Conservation (phyloP, 352 stramenopile species). For the Pythium rishiriense region DNA sequence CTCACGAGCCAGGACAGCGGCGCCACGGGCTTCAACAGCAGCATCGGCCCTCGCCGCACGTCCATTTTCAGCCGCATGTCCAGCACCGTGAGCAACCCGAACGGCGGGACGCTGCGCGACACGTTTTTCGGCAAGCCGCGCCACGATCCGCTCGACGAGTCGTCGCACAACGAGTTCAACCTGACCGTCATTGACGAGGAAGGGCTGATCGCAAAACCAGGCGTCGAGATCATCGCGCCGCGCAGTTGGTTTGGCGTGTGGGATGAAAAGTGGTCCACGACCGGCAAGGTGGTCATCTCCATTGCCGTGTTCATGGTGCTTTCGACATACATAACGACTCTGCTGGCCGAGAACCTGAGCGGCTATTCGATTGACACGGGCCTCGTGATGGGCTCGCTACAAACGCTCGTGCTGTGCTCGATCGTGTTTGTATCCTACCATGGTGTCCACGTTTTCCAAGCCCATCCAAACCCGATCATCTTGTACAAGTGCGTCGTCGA, state of each 20-base stretch:
- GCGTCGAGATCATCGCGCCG: slow-evolving; percentile 59
- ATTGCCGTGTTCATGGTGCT: slow-evolving; percentile 45
- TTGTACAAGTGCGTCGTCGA: slow-evolving; percentile 84
- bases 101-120: slow-evolving; percentile 40
- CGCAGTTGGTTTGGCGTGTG: slow-evolving; percentile 24
- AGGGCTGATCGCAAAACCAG: slow-evolving; percentile 57
- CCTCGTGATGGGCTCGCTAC: slow-evolving; percentile 71
- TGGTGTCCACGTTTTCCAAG: slow-evolving; percentile 72
- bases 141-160: slow-evolving; percentile 60
- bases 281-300: slow-evolving; percentile 44
- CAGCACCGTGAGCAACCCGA: slow-evolving; percentile 15
- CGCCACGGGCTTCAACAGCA: slow-evolving; percentile 8
- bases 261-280: slow-evolving; percentile 40
- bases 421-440: slow-evolving; percentile 83
- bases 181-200: slow-evolving; percentile 77
- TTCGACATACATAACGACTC: slow-evolving; percentile 37
- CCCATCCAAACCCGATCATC: slow-evolving; percentile 82
- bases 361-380: slow-evolving; percentile 86
- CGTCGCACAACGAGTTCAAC: slow-evolving; percentile 67
- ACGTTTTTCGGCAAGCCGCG: slow-evolving; percentile 58
- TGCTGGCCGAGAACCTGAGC: slow-evolving; percentile 51
- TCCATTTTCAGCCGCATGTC: slow-evolving; percentile 39
- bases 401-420: slow-evolving; percentile 66
- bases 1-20: slow-evolving; percentile 14
- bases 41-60: slow-evolving; percentile 4